Base-by-base conservation (phyloP, 176 grass and related monocot genomes). In the Aegilops tauschii region DNA sequence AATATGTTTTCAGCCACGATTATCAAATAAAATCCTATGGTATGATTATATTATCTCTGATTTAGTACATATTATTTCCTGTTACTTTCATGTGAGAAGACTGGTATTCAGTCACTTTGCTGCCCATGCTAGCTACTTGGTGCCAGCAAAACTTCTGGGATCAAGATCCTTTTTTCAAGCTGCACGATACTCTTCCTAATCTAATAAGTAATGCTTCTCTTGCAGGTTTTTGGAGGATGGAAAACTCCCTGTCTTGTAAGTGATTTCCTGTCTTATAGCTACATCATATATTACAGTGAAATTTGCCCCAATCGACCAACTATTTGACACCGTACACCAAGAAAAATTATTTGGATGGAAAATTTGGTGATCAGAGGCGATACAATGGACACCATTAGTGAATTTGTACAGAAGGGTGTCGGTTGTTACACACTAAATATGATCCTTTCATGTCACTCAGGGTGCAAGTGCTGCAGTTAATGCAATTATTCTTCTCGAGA, bases 381-480 rank as follows among this genome's bases (percentile, higher is more conserved):
- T 44, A 3, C 10, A 44, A 0, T 47, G 12, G 21, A 83, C 2
- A 12, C 10, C 42, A 11, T 42, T 42, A 44, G 42, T 44, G 10
- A 44, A 44, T 44, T 31, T 82, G 49, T 35, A 42, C 66, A 14
- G 14, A 79, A 44, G 42, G 42, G 42, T 27, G 25, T 32, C 25
- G 30, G 13, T 81, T 47, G 31, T 59, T 77, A 61, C 54, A 42
- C 69, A 12, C 29, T 81, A 29, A 84, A 79, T 73, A 36, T 81
- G 76, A 86, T 20, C 35, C 52, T 82, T 45, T 61, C 73, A 89
- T 84, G 83, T 45, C 30, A 88, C 80, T 70, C 89, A 96, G 96
- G 93, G 90, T 69, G 96, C 92, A 94, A 98, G 96, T 88, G 93
- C 86, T 47, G 93, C 96, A 81, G 96, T 91, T 62, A 96, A 98